Base-by-base conservation (phyloP, 306 rosid genomes). In the Carpinus fangiana region DNA sequence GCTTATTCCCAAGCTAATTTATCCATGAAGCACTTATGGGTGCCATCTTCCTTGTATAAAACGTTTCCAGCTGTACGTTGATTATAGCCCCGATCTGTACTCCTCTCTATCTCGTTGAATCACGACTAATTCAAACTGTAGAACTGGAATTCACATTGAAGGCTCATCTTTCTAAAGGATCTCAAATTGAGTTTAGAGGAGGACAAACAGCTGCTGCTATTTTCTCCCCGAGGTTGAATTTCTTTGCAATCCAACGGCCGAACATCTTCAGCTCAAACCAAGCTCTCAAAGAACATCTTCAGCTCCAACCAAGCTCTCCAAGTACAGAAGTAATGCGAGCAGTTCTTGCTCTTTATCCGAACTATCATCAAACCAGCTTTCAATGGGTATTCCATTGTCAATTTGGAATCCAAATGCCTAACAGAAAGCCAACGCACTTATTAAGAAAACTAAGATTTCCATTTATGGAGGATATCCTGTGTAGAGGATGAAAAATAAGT, bases 321-420 rank as follows among this genome's bases (percentile, higher is more conserved):
- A 82, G 74, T 93, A 96, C 0, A 98, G 98, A 54, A 96, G 93
- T 36, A 96, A 80, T 12, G 38, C 74, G 56, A 93, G 87, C 87
- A 96, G 81, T 72, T 93, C 98, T 81, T 78, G 81, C 69, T 93
- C 98, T 81, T 78, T 85, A 81, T 96, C 99, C 1, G 89, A 88
- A 61, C 91, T 90, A 86, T 96, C 98, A 21, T 96, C 97, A 28
- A 90, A 96, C 99, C 99, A 96, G 89, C 99, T 96, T 88, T 96
- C 99, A 59, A 96, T 96, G 2, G 99, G 99, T 82, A 96, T 90
- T 73, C 99, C 99, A 82, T 96, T 96, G 84, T 96, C 98, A 81
- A 96, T 98, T 87, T 96, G 99, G 84, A 91, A 96, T 56, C 99
- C 99, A 76, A 96, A 96, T 66, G 99, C 98, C 99, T 93, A 91